Evolutionary conservation across 345 rosid genomes (phyloP), one percentile per base, ranked within the genome.

Genomic region (Sisymbrium irio): DNA sequence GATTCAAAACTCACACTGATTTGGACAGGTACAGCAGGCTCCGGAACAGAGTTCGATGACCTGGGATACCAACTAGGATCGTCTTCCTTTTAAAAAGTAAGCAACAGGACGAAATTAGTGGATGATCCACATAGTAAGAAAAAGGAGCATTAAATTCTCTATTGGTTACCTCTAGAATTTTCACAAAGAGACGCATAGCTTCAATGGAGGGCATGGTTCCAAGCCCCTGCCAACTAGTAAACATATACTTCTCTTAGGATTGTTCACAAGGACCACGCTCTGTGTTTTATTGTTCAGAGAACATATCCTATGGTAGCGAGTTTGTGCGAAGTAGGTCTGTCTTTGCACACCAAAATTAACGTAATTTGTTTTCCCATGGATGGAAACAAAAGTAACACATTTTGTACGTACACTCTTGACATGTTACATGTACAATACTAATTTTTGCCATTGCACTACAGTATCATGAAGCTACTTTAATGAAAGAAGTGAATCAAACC

Each of bases 111-210:
- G 12, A 32, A 49, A 27, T 49, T 58, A 67, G 61, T 54, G 27
- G 42, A 28, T 30, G 42, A 36, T 28, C 28, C 35, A 67, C 9
- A 65, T 4, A 49, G 19, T 57, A 12, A 65, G 39, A 65, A 62
- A 73, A 47, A 60, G 10, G n/a, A 32, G 15, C 35, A 50, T 67
- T 9, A 9, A 13, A 0, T 7, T 1, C 18, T 30, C 19, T 18
- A 27, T 56, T 62, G 50, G 54, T 49, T 54, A 91, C 98, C 98
- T 94, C 98, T 65, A 94, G 76, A 75, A 91, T 88, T 83, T 94
- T 91, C 82, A 94, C 97, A 85, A 94, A 94, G 28, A 87, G 93
- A 65, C 93, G 93, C 98, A 89, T 94, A 42, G 97, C 98, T 81
- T 94, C 98, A n/a, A 92, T 77, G 56, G 96, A 72, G 25, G 84